Percentiles rank a stretch among this genome's conserved stretches.
Evolutionary conservation across 768 basidiomycete species (phyloP).

Genomic region (Hirschioporus abietinus): DNA sequence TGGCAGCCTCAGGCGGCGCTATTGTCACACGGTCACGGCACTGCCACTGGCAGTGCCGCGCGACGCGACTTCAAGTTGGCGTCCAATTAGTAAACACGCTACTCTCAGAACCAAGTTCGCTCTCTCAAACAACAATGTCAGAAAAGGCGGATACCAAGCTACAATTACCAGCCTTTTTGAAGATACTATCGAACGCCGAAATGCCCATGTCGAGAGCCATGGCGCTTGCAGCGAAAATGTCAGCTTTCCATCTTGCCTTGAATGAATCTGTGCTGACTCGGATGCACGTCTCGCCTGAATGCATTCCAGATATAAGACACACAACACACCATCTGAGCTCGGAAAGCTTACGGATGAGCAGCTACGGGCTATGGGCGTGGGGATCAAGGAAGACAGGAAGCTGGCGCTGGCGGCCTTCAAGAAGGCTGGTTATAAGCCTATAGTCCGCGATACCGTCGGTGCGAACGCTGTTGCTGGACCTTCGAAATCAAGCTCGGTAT

Average conservation of each 20-base stretch:
- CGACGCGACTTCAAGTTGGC: not conserved
- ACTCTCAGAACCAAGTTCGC: not conserved
- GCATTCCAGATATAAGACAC: slow-evolving; percentile 58
- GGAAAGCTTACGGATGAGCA: slow-evolving; percentile 53
- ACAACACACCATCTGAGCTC: slow-evolving; percentile 56
- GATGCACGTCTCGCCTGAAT: not conserved
- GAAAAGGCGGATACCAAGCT: slow-evolving; percentile 35
- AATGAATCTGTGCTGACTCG: slow-evolving; percentile 12
- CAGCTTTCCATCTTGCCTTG: slow-evolving; percentile 17
- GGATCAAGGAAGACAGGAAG: slow-evolving; percentile 60
- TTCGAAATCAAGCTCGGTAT: not conserved
- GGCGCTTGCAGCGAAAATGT: slow-evolving; percentile 67
- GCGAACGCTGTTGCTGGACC: not conserved
- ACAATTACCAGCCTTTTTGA: slow-evolving; percentile 59
- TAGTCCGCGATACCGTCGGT: not conserved
- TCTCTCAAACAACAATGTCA: not conserved
- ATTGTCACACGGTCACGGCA: too few relatives aligned
- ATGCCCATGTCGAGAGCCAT: slow-evolving; percentile 64
- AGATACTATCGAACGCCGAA: slow-evolving; percentile 53
- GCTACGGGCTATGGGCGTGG: slow-evolving; percentile 52
- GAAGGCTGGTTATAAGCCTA: slow-evolving; percentile 52
- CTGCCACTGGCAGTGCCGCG: not conserved
- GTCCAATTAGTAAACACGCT: not conserved
- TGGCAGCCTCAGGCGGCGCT: too few relatives aligned
- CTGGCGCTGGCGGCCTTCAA: slow-evolving; percentile 52